Evolutionary conservation across 2,329 filamentous ascomycete genomes (phyloP).

Genomic region (Trichophyton equinum): DNA sequence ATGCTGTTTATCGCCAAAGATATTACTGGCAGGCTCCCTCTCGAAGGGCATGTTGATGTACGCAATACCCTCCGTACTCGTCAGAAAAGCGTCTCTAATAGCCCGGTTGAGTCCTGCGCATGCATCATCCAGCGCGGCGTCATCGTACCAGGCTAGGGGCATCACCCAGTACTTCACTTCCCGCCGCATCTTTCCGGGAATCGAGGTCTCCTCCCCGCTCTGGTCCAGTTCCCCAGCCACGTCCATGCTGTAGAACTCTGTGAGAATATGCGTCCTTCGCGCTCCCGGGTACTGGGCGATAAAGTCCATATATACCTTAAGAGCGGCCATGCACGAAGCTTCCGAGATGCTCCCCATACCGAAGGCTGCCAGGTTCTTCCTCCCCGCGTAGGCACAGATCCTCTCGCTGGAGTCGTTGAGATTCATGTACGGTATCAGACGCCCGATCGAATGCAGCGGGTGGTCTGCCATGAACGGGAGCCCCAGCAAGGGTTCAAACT

Average conservation of each 20-base stretch:
- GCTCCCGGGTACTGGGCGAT: not conserved
- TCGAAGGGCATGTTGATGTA: not conserved
- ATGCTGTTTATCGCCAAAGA: not conserved
- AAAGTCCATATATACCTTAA: not conserved
- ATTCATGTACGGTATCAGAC: not conserved
- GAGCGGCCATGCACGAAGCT: not conserved
- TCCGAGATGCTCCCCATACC: not conserved
- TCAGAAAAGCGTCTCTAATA: not conserved
- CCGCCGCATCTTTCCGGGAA: not conserved
- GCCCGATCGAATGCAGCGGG: not conserved
- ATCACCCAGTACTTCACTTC: slow-evolving; percentile 6
- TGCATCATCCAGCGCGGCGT: not conserved
- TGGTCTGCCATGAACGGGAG: slow-evolving; percentile 1
- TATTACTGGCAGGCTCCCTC: not conserved
- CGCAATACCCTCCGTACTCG: not conserved
- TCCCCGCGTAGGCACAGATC: not conserved
- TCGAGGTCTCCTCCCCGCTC: not conserved
- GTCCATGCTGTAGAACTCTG: not conserved
- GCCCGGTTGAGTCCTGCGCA: not conserved
- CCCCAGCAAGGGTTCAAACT: not conserved
- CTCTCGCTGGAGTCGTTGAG: slow-evolving; percentile 4
- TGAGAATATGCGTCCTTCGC: not conserved
- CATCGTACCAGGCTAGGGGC: slow-evolving; percentile 2
- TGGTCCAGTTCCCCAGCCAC: not conserved
- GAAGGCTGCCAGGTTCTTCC: slow-evolving; percentile 6